phyloP scores from a whole-genome alignment of 768 basidiomycete genomes.

The Rhodotorula toruloides region DNA sequence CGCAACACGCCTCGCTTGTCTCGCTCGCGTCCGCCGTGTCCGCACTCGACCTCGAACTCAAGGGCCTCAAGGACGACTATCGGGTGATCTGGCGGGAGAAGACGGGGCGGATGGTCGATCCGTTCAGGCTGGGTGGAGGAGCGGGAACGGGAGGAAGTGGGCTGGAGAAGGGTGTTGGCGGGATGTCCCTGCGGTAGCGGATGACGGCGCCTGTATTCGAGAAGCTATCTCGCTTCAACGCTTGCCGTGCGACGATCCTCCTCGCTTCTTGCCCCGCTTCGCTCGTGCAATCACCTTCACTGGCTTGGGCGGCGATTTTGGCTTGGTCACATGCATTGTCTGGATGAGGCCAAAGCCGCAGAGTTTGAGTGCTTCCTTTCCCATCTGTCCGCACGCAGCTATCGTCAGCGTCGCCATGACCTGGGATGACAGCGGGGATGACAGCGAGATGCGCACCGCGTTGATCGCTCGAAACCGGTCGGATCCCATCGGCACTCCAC shows the following conservation, averaged over 20 bases:
- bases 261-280: no score
- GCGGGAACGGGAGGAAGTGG: neutral
- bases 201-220: no score
- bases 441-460: neutral
- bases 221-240: no score
- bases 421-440: no score
- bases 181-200: constrained; percentile 24
- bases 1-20: constrained; percentile 39
- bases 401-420: neutral
- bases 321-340: no score
- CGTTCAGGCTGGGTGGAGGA: constrained; percentile 23
- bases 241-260: no score
- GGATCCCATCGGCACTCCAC: constrained; percentile 1
- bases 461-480: constrained; percentile 10
- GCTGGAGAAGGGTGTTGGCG: constrained; percentile 18
- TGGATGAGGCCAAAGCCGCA: no score
- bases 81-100: constrained; percentile 34
- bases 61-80: constrained; percentile 39
- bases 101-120: constrained; percentile 37
- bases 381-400: neutral
- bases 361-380: neutral
- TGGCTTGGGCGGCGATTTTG: no score
- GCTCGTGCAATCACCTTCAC: no score
- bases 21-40: constrained; percentile 34
- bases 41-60: constrained; percentile 28